Base-by-base conservation (phyloP, 352 stramenopile species). In the Phytophthora boehmeriae region DNA sequence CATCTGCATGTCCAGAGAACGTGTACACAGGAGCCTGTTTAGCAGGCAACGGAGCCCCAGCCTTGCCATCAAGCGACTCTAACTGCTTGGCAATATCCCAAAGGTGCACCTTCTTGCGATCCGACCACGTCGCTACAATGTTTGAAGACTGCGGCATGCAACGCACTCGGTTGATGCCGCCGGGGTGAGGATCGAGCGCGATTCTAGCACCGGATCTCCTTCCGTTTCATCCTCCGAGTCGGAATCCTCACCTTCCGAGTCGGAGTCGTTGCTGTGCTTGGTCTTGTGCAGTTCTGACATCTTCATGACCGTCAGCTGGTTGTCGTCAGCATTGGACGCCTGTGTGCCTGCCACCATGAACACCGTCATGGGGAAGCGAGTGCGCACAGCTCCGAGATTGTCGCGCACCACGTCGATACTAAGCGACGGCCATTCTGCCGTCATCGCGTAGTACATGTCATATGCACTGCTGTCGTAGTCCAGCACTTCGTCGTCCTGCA, bases 381-480 rank as follows among this genome's bases (percentile, higher is more conserved):
- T 90, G 39, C 98, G 89, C 72, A 95, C 85, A 16, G 89, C 89
- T 23, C 98, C 98, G 11, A 99, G 73, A 71, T 94, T 93, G 70
- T 99, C 98, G 28, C 83, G 83, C 38, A 99, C 65, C 53, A 99
- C 86, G 73, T 99, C 97, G 66, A 99, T 98, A 67, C 89, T 98
- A 20, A 99, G 84, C 56, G 93, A 97, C 10, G 97, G 97, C 97
- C 97, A 99, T 76, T 99, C 97, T 39, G 96, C 91, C 5, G 88
- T 97, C 64, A 99, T 92, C 32, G 95, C 93, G 71, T 99, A 98
- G 81, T 99, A 98, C 96, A 99, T 99, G 74, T 98, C 97, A 83
- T 99, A 99, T 6, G 98, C 98, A 30, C 85, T 97, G 70, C 91
- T 97, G 75, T 99, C 97, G 83, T 99, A 99, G 78, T 99, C 97